These are phyloP conservation scores for Priceomyces haplophilus DNA, from an alignment of 805 yeast genomes.

Conservation along the genomic window DNA sequence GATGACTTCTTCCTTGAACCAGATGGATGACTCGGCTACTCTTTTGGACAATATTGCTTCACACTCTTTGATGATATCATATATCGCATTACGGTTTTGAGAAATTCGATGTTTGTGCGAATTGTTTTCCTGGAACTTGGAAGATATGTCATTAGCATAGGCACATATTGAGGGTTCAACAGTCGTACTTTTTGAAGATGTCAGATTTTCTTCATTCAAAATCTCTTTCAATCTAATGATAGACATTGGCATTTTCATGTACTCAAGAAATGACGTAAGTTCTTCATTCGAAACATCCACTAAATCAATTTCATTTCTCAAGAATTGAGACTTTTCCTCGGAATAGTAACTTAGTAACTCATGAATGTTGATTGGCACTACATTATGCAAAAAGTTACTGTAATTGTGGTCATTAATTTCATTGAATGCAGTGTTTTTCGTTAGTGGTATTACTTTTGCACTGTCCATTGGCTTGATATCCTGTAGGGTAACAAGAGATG, in stretches of 20 bases:
- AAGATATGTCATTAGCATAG: conserved; percentile 22
- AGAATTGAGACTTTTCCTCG: conserved; percentile 77
- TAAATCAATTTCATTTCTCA: conserved; percentile 71
- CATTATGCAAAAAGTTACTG: conserved; percentile 65
- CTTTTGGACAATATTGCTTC: conserved; percentile 21
- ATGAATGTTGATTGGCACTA: conserved; percentile 83
- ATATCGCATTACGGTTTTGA: conserved; percentile 34
- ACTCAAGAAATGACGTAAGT: conserved; percentile 74
- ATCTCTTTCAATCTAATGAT: conserved; percentile 51
- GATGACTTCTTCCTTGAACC: conserved; percentile 51
- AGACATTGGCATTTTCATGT: conserved; percentile 68
- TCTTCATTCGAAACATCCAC: conserved; percentile 79
- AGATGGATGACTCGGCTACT: conserved; percentile 4
- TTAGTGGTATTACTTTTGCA: conserved; percentile 56
- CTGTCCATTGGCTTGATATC: conserved; percentile 69
- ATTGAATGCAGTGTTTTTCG: conserved; percentile 42
- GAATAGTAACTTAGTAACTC: conserved; percentile 85
- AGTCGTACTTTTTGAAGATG: conserved; percentile 4
- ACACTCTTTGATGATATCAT: conserved; percentile 29
- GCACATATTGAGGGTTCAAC: conserved; percentile 31
- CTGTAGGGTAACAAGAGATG: conserved; percentile 56
- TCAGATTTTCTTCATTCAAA: conserved; percentile 13
- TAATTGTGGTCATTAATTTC: conserved; percentile 37
- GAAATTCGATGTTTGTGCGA: conserved; percentile 30
- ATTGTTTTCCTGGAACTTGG: conserved; percentile 30